phyloP scores from a whole-genome alignment of 345 rosid species.

The Cardiospermum halicacabum region DNA sequence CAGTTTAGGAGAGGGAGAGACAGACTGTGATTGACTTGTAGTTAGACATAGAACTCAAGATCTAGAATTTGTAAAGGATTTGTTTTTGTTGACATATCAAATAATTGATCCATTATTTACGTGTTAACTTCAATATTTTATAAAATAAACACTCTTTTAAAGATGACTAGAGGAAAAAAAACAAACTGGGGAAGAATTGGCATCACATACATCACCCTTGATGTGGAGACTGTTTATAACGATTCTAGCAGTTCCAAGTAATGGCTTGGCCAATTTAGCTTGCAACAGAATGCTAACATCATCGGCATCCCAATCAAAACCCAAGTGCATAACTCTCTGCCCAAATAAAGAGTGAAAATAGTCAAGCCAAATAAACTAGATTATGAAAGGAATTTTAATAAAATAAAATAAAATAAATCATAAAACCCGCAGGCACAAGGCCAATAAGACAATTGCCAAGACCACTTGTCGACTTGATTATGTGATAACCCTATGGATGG shows the following conservation, averaged over 20 bases:
- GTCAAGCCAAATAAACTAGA: not conserved
- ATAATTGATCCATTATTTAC: not conserved
- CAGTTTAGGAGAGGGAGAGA: too few relatives aligned
- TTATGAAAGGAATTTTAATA: not conserved
- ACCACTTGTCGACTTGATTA: not conserved
- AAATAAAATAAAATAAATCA: too few relatives aligned
- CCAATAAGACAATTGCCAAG: not conserved
- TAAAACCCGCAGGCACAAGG: not conserved
- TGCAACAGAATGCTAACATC: constrained; percentile 83
- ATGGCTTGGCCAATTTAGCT: constrained; percentile 83
- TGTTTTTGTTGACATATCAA: not conserved
- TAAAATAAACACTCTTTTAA: not conserved
- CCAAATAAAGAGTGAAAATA: constrained; percentile 18
- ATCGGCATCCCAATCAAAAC: constrained; percentile 80
- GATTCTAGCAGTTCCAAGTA: constrained; percentile 81
- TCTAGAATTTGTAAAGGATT: too few relatives aligned
- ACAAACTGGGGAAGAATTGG: not conserved
- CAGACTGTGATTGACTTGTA: too few relatives aligned
- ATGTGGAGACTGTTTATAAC: constrained; percentile 86
- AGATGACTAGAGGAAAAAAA: not conserved
- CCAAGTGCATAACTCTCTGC: constrained; percentile 73
- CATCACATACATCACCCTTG: constrained; percentile 83
- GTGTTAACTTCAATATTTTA: not conserved
- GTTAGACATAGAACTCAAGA: too few relatives aligned
- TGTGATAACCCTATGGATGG: not conserved